Evolutionary conservation across 805 yeast genomes (phyloP).

Genomic region (Ogataea populi-albae): DNA sequence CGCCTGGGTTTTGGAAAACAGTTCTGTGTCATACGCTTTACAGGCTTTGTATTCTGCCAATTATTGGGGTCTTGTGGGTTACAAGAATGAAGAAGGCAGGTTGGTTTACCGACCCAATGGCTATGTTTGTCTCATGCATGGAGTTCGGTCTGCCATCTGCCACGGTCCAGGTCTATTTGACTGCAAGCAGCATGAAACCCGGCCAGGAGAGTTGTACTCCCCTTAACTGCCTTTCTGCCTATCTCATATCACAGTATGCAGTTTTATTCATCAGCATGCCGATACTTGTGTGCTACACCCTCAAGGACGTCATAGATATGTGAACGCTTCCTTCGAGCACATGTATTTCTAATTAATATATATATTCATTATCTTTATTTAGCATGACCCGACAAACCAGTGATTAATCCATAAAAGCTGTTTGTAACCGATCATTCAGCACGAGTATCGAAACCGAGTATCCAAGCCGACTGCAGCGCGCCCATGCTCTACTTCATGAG

Average conservation of each 20-base stretch:
- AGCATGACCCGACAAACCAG: too few relatives aligned
- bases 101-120: constrained; percentile 44
- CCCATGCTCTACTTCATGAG: too few relatives aligned
- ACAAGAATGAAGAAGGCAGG: constrained; percentile 44
- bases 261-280: constrained; percentile 48
- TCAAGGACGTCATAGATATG: constrained; percentile 29
- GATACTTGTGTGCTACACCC: constrained; percentile 45
- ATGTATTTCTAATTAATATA: too few relatives aligned
- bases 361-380: not conserved
- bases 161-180: constrained; percentile 56
- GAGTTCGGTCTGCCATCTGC: constrained; percentile 56
- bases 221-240: constrained; percentile 55
- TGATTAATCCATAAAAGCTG: too few relatives aligned
- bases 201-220: constrained; percentile 41
- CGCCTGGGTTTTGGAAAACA: constrained; percentile 56
- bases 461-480: too few relatives aligned
- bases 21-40: constrained; percentile 42
- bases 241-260: constrained; percentile 47
- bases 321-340: too few relatives aligned
- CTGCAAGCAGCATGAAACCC: constrained; percentile 55
- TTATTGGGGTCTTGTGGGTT: constrained; percentile 50
- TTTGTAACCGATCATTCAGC: too few relatives aligned
- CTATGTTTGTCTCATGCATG: constrained; percentile 43
- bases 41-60: constrained; percentile 47
- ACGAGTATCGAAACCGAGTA: too few relatives aligned